Conservation (phyloP, 78 protist species). For the Emiliania huxleyi region DNA sequence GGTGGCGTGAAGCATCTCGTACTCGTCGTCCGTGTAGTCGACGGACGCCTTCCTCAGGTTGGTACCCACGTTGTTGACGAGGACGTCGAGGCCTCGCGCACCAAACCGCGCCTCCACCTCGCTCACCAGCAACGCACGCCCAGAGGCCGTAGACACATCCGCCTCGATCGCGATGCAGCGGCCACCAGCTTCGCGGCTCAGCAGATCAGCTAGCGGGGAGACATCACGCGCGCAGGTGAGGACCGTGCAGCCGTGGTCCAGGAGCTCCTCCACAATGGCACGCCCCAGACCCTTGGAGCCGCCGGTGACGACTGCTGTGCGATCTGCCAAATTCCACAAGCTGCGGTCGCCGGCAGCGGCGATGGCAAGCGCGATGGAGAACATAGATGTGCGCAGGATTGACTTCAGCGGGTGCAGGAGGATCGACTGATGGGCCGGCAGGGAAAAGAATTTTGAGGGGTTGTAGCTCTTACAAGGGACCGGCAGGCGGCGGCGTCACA, state of each 20-base stretch:
- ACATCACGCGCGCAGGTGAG: conserved; percentile 6
- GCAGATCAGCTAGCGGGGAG: background rate
- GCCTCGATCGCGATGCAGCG: background rate
- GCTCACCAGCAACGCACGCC: background rate
- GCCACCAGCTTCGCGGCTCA: background rate
- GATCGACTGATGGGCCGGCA: no score
- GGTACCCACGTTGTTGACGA: conserved; percentile 46
- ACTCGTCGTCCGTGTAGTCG: conserved; percentile 11
- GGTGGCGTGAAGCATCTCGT: background rate
- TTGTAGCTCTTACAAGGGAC: no score
- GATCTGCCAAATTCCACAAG: background rate
- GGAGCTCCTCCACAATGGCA: conserved; percentile 29
- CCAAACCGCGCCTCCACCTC: background rate
- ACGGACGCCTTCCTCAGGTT: background rate
- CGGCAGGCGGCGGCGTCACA: no score
- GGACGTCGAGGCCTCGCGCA: background rate
- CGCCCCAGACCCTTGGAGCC: conserved; percentile 42
- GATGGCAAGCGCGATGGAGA: no score
- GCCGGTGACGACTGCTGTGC: conserved; percentile 32
- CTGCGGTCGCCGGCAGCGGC: no score
- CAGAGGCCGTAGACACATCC: background rate
- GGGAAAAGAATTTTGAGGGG: no score
- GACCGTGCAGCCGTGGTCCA: background rate
- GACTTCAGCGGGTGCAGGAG: no score
- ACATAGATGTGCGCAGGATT: no score